A percentile compares a stretch with the other conserved stretches of the same genome.
phyloP scores from a whole-genome alignment of 2,329 filamentous ascomycete species.

The Juglanconis oblonga region DNA sequence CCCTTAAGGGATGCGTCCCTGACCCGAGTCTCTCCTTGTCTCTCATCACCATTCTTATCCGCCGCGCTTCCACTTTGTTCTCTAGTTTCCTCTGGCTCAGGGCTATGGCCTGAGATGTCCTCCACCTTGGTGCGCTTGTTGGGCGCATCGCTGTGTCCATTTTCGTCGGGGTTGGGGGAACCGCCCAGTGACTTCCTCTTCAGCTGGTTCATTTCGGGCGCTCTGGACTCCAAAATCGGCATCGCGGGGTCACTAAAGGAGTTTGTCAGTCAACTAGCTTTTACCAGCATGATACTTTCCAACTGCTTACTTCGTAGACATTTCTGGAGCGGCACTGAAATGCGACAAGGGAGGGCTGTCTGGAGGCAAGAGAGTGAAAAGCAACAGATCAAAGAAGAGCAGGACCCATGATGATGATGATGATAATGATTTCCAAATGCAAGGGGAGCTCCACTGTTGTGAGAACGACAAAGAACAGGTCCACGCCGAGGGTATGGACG shows the following conservation, averaged over 20 bases:
- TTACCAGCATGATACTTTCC: background rate
- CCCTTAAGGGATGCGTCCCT: background rate
- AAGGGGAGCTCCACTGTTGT: background rate
- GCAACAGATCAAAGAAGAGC: background rate
- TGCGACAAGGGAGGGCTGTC: background rate
- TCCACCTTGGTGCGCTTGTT: slow-evolving; percentile 12
- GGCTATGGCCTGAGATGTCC: background rate
- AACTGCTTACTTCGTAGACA: background rate
- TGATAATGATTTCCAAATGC: too few species aligned
- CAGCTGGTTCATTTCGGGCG: slow-evolving; percentile 6
- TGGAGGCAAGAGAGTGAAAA: background rate
- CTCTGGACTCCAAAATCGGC: background rate
- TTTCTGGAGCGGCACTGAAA: background rate
- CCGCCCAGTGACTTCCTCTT: slow-evolving; percentile 16
- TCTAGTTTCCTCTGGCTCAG: background rate
- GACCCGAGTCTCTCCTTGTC: background rate
- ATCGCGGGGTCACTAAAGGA: background rate
- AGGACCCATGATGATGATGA: background rate
- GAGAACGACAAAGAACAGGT: too few species aligned
- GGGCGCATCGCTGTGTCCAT: slow-evolving; percentile 5
- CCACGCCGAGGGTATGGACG: background rate
- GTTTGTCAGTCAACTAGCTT: background rate
- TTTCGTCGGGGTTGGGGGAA: slow-evolving; percentile 4
- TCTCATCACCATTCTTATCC: background rate
- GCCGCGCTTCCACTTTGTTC: background rate